phyloP scores from a whole-genome alignment of 257 asterid genomes.

The Handroanthus guayacan region DNA sequence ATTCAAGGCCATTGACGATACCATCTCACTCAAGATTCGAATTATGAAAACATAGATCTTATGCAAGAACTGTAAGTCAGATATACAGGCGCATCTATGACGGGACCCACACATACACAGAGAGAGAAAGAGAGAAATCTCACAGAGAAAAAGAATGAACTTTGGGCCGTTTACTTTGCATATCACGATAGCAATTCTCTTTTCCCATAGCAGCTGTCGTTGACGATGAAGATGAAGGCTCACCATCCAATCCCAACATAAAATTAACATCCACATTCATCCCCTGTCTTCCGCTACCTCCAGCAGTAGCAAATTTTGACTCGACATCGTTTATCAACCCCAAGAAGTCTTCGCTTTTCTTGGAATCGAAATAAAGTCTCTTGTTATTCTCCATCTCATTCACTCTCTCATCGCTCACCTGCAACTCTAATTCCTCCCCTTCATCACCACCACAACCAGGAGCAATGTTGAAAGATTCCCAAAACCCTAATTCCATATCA shows the following conservation, averaged over 20 bases:
- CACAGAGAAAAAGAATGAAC: conserved; percentile 63
- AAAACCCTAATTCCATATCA: conserved; percentile 39
- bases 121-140: conserved; percentile 37
- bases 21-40: not conserved
- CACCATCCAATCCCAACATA: conserved; percentile 62
- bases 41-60: not conserved
- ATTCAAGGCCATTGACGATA: not conserved
- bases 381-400: conserved; percentile 14
- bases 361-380: conserved; percentile 26
- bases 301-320: conserved; percentile 28
- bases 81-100: not conserved
- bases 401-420: conserved; percentile 22
- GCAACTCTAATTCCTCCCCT: conserved; percentile 35
- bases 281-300: conserved; percentile 40
- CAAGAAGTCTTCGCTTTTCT: conserved; percentile 34
- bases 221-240: conserved; percentile 58
- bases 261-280: conserved; percentile 48
- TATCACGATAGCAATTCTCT: conserved; percentile 45
- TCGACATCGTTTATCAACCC: conserved; percentile 40
- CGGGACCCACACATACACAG: not conserved
- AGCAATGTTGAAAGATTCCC: conserved; percentile 28
- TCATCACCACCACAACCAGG: conserved; percentile 20
- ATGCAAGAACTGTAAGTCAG: not conserved
- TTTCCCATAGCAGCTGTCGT: conserved; percentile 36
- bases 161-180: conserved; percentile 72